Evolutionary conservation across 2,329 filamentous ascomycete species (phyloP).

Genomic region (Tolypocladium amazonense): DNA sequence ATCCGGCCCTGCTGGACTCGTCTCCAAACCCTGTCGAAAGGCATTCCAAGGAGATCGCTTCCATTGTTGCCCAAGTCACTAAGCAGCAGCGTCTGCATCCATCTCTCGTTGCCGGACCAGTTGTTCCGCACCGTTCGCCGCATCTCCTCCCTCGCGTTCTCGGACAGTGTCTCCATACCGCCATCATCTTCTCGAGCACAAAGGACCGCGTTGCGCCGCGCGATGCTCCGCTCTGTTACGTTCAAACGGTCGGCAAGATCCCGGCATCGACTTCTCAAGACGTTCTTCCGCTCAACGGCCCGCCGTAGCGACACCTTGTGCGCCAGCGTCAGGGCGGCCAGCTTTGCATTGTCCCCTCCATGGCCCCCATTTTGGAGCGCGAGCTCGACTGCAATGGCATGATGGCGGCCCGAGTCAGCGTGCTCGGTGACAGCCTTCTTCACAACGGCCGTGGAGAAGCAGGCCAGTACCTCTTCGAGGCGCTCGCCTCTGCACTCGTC

Average conservation of each 20-base stretch:
- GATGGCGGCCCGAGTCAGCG: slow-evolving; percentile 24
- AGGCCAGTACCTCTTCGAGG: slow-evolving; percentile 74
- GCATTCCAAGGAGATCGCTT: slow-evolving; percentile 53
- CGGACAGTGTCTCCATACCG: slow-evolving; percentile 22
- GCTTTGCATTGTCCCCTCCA: slow-evolving; percentile 38
- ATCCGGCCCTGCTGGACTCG: slow-evolving; percentile 50
- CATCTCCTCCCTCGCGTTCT: slow-evolving; percentile 36
- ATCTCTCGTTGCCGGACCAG: slow-evolving; percentile 69
- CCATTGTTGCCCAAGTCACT: slow-evolving; percentile 48
- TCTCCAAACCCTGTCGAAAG: slow-evolving; percentile 64
- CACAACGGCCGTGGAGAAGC: slow-evolving; percentile 75
- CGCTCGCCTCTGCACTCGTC: slow-evolving; percentile 92
- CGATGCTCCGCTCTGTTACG: slow-evolving; percentile 49
- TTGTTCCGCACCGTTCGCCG: slow-evolving; percentile 56
- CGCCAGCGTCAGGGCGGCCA: slow-evolving; percentile 61
- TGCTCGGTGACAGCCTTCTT: slow-evolving; percentile 50
- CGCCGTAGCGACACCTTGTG: slow-evolving; percentile 58
- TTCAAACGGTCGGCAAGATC: slow-evolving; percentile 57
- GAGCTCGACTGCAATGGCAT: slow-evolving; percentile 41
- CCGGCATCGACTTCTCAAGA: slow-evolving; percentile 44
- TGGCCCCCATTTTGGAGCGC: slow-evolving; percentile 50
- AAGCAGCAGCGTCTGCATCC: slow-evolving; percentile 60
- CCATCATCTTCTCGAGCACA: slow-evolving; percentile 16
- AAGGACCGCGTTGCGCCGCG: slow-evolving; percentile 38
- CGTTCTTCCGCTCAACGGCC: slow-evolving; percentile 48